A percentile compares a stretch with the other conserved stretches of the same genome.
Evolutionary conservation across 1,139 yeast genomes (phyloP).

Genomic region (Kazachstania sp.): DNA sequence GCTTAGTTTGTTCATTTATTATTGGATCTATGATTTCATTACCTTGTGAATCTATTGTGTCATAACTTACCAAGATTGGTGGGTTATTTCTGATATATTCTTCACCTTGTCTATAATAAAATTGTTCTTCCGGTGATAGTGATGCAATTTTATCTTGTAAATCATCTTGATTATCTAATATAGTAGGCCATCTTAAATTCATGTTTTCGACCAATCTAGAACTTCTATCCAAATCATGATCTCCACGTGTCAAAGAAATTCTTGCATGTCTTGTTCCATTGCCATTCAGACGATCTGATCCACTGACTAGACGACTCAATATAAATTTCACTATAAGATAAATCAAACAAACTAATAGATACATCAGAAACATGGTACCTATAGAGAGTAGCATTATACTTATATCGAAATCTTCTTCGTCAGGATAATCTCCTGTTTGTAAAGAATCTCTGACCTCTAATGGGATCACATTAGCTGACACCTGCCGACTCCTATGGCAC

Average conservation of each 20-base stretch:
- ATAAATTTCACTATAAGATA: slow-evolving; percentile 18
- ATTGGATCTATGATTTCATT: slow-evolving; percentile 38
- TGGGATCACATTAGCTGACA: background rate
- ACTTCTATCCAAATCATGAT: slow-evolving; percentile 3
- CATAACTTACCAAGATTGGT: slow-evolving; percentile 39
- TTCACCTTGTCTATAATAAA: slow-evolving; percentile 56
- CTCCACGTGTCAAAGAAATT: slow-evolving; percentile 2
- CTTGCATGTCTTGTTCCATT: background rate
- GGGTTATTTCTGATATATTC: slow-evolving; percentile 47
- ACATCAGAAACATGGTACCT: slow-evolving; percentile 20
- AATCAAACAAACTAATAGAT: slow-evolving; percentile 16
- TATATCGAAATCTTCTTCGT: slow-evolving; percentile 20
- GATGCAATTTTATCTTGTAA: slow-evolving; percentile 57
- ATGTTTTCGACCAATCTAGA: slow-evolving; percentile 8
- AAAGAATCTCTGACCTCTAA: background rate
- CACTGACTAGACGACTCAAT: slow-evolving; percentile 14
- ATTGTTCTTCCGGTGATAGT: slow-evolving; percentile 66
- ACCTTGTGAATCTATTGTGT: slow-evolving; percentile 29
- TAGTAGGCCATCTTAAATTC: slow-evolving; percentile 34
- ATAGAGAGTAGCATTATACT: slow-evolving; percentile 20
- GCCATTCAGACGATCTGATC: background rate
- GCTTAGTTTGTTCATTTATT: slow-evolving; percentile 42
- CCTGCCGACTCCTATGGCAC: background rate
- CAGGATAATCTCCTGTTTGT: slow-evolving; percentile 4
- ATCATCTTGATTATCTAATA: slow-evolving; percentile 57